Evolutionary conservation across 805 yeast genomes (phyloP), one percentile per base, ranked within the genome.

Genomic region (Saturnispora zaruensis): DNA sequence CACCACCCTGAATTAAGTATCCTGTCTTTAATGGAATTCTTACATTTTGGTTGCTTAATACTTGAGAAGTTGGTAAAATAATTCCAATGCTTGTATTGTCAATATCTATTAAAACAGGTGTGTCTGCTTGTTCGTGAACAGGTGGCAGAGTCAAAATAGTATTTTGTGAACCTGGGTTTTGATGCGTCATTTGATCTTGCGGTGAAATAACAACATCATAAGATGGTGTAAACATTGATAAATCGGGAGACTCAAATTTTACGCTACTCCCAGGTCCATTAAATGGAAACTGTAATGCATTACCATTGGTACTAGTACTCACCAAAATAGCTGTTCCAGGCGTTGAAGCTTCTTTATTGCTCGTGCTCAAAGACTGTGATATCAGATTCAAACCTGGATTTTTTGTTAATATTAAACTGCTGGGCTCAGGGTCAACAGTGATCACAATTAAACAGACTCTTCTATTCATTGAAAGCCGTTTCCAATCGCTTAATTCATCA

Each of bases 401-500:
- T 26, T 61, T 60, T 1, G 67, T 60, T 28, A 68, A 44, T 9
- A 66, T 55, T 43, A 68, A 53, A 3, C 79, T 80, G 0, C 87
- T 78, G 5, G 70, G 63, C 41, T 75, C 72, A 32, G 77, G 69
- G 58, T 78, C 82, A 1, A 82, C 87, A 8, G 90, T 78, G 7
- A 84, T 73, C 11, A 86, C 89, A 26, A 86, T 78, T 56, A 85
- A 65, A 4, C 83, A 79, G 16, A 86, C 65, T 50, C 72, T 71
- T 30, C 71, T 66, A 50, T 76, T 77, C 42, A 81, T 73, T 11
- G 89, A 81, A 25, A 85, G 66, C 51, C 88, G 66, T 63, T 86
- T 82, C 90, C 93, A 83, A 59, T 84, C 87, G 47, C 84, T 73
- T 45, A 86, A 66, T 60, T 86, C 95, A 63, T 86, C 93, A 64